A percentile compares a stretch with the other conserved stretches of the same genome.
phyloP scores from a whole-genome alignment of 495 filamentous ascomycete species.

The Hyphodiscus hymeniophilus region DNA sequence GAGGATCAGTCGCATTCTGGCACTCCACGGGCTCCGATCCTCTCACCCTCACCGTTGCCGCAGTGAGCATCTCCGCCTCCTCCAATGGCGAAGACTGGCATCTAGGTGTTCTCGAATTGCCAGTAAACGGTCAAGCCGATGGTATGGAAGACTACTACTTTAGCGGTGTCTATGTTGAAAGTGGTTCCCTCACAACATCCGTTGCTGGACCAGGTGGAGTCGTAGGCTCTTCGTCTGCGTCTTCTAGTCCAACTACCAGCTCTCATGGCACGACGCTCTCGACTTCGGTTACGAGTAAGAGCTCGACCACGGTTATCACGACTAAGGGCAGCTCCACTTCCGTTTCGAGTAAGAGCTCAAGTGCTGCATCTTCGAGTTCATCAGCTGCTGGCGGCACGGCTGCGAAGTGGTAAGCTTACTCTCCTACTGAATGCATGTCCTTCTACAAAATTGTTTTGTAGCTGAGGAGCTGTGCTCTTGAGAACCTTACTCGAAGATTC shows the following conservation, averaged over 20 bases:
- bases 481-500: no score
- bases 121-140: slow-evolving; percentile 44
- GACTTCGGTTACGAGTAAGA: neutral
- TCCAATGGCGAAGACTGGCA: slow-evolving; percentile 72
- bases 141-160: slow-evolving; percentile 61
- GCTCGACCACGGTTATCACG: no score
- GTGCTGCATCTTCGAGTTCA: neutral
- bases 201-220: slow-evolving; percentile 39
- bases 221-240: slow-evolving; percentile 1
- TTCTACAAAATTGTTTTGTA: no score
- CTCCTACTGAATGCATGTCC: no score
- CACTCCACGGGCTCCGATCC: slow-evolving; percentile 51
- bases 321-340: no score
- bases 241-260: neutral
- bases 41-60: slow-evolving; percentile 47
- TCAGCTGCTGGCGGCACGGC: neutral
- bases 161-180: slow-evolving; percentile 64
- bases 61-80: slow-evolving; percentile 47
- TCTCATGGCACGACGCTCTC: neutral
- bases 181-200: slow-evolving; percentile 48
- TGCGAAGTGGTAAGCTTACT: slow-evolving; percentile 7
- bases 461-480: no score
- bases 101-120: slow-evolving; percentile 59
- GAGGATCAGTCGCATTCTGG: slow-evolving; percentile 57
- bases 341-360: no score